Conservation (phyloP, 2,329 filamentous ascomycete genomes). For the Fusarium humuli region DNA sequence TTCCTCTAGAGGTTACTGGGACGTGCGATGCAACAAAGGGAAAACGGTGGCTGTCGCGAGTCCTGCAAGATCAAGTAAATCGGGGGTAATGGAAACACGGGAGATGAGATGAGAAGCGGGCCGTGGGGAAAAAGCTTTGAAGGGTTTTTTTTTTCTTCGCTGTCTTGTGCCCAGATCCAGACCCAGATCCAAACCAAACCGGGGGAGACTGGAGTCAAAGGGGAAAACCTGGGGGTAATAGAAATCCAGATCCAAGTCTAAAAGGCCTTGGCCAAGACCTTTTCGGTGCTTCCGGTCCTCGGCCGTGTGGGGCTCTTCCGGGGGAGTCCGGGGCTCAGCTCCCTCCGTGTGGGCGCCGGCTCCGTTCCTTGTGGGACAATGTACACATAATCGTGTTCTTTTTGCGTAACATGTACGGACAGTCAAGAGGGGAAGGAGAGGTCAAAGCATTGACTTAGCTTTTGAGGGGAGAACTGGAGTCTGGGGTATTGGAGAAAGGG, state of each 20-base stretch:
- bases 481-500: slow-evolving; percentile 36
- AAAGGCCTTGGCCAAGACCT: slow-evolving; percentile 19
- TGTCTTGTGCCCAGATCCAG: slow-evolving; percentile 19
- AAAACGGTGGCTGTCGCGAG: slow-evolving; percentile 45
- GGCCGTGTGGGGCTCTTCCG: slow-evolving; percentile 43
- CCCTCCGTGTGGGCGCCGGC: slow-evolving; percentile 36
- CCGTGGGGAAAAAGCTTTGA: slow-evolving; percentile 38
- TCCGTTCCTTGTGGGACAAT: slow-evolving; percentile 33
- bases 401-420: slow-evolving; percentile 8
- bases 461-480: slow-evolving; percentile 19
- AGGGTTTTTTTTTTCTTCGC: slow-evolving; percentile 23
- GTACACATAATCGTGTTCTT: not conserved
- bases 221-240: slow-evolving; percentile 53
- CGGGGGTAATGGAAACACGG: slow-evolving; percentile 50
- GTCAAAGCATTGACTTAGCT: not conserved
- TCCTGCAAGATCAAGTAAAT: slow-evolving; percentile 55
- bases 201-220: slow-evolving; percentile 36
- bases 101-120: slow-evolving; percentile 26
- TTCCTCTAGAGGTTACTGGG: slow-evolving; percentile 37
- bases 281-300: slow-evolving; percentile 43
- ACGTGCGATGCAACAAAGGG: slow-evolving; percentile 35
- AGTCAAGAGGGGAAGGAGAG: not conserved
- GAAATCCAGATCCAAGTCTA: slow-evolving; percentile 45
- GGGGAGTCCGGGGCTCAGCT: slow-evolving; percentile 39
- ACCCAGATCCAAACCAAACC: slow-evolving; percentile 21